Evolutionary conservation across 2,329 filamentous ascomycete genomes (phyloP), one percentile per base, ranked within the genome.

Genomic region (Metarhizium rileyi): DNA sequence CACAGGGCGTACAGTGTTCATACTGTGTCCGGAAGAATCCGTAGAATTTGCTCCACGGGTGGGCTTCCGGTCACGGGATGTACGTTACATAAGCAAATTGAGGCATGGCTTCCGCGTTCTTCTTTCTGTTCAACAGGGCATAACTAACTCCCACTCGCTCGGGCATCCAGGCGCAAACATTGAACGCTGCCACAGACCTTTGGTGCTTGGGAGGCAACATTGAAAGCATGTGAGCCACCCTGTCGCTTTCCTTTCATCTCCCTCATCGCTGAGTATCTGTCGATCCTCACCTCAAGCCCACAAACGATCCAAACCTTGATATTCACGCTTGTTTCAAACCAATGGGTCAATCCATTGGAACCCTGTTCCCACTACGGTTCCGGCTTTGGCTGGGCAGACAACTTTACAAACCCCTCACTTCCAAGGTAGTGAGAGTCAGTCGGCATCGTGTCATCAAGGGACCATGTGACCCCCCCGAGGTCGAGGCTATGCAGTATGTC

Each of bases 401-500:
- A 27, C 52, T 64, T 8, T 65, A 57, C 47, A 50, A 41, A 12
- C 44, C 40, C 23, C 40, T 42, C 16, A 16, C 20, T 26, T 26
- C 47, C 26, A 33, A n/a, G 5, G 49, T 50, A 14, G 27, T 54
- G 1, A 56, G 61, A 53, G 57, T 63, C 1, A 63, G 62, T 54
- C 56, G 53, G 58, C 53, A 60, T 46, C 57, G 61, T 30, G 28
- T 63, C 47, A 59, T 63, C 51, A 63, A 63, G 49, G 60, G 61
- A 50, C 62, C 61, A 55, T 61, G 59, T 49, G 48, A 54, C n/a
- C 61, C 58, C 5, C 48, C 57, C 1, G 60, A 64, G 52, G 51
- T 63, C 5, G 61, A 63, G 45, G 62, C 60, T 12, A 59, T 64
- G 57, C 56, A 58, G 46, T 65, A 63, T 46, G 48, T 65, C 47